phyloP scores from a whole-genome alignment of 176 grass and related monocot genomes.

The Hsuehochloa calcarea region DNA sequence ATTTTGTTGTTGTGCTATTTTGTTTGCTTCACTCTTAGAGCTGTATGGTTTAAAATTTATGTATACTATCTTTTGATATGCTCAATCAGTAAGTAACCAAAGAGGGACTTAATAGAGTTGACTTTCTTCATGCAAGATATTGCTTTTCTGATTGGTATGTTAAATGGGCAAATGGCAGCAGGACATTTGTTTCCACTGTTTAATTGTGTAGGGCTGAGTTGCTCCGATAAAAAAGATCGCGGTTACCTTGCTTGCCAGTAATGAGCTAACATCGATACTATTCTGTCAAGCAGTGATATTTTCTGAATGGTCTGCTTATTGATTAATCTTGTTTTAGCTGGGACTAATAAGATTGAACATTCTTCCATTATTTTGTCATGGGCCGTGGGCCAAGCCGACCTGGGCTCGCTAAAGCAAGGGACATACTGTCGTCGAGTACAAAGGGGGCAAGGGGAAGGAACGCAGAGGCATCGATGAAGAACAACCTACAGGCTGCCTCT shows the following conservation, averaged over 20 bases:
- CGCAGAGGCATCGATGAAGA: no score
- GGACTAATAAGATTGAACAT: neutral
- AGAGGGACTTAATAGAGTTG: neutral
- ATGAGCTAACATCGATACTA: constrained; percentile 1
- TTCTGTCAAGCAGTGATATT: neutral
- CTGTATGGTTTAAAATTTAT: constrained; percentile 1
- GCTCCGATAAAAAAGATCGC: neutral
- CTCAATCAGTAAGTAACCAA: constrained; percentile 1
- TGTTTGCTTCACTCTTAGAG: neutral
- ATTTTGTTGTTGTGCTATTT: neutral
- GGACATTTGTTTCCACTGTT: neutral
- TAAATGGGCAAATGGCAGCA: neutral
- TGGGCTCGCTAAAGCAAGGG: no score
- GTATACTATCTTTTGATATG: constrained; percentile 9
- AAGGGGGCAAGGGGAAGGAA: no score
- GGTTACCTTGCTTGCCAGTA: neutral
- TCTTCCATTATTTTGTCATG: neutral
- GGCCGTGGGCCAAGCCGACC: no score
- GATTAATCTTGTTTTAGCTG: neutral
- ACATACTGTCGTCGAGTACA: no score
- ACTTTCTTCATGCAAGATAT: neutral
- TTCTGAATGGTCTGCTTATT: neutral
- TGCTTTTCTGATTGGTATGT: neutral
- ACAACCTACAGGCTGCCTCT: no score
- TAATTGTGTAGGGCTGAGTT: neutral